A percentile compares a stretch with the other conserved stretches of the same genome.
phyloP scores from a whole-genome alignment of 2,329 filamentous ascomycete species.

The Colletotrichum costaricense region DNA sequence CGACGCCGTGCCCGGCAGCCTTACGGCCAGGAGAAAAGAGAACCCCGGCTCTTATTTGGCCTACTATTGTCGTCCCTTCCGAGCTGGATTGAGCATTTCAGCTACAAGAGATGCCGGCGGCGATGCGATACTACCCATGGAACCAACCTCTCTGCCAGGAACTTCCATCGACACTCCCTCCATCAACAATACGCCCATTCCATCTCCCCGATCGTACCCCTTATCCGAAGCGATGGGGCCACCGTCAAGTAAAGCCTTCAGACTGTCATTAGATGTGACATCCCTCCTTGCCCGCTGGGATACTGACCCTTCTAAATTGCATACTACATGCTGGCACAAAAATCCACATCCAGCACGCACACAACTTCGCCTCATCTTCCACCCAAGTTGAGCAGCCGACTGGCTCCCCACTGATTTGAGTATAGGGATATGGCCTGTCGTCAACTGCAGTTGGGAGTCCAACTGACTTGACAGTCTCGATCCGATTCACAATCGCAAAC shows the following conservation, averaged over 20 bases:
- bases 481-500: background rate
- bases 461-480: conserved; percentile 9
- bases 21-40: conserved; percentile 2
- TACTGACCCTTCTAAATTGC: conserved; percentile 9
- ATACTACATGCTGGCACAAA: background rate
- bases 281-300: conserved; percentile 14
- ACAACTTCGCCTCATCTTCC: background rate
- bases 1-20: conserved; percentile 13
- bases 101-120: background rate
- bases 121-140: background rate
- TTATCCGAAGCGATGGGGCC: conserved; percentile 12
- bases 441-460: background rate
- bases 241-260: conserved; percentile 11
- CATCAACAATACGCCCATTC: background rate
- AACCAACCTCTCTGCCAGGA: conserved; percentile 1
- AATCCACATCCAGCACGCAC: background rate
- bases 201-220: background rate
- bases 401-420: background rate
- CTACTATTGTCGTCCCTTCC: conserved; percentile 4
- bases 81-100: conserved; percentile 7
- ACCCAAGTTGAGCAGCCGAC: conserved; percentile 8
- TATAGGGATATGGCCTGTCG: conserved; percentile 13
- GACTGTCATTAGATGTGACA: conserved; percentile 1
- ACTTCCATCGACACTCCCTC: background rate
- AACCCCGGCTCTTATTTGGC: background rate